phyloP scores from a whole-genome alignment of 805 yeast genomes.

The Saccharomycopsis fermentans region DNA sequence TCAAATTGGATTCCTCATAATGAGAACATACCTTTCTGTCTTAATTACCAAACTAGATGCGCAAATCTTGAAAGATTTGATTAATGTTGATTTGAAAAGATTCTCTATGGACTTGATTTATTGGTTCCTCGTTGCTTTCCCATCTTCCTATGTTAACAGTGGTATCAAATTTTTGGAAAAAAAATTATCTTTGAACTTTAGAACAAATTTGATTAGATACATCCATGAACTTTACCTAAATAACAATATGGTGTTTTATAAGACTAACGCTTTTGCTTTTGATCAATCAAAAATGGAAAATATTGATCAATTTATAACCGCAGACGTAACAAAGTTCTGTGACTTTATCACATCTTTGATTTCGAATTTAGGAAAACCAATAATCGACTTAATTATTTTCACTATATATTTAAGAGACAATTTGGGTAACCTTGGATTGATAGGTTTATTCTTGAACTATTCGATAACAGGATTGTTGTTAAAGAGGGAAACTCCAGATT shows the following conservation, averaged over 20 bases:
- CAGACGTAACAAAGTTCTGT: slow-evolving; percentile 73
- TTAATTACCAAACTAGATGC: slow-evolving; percentile 87
- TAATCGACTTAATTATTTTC: slow-evolving; percentile 76
- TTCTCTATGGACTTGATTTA: slow-evolving; percentile 69
- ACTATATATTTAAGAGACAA: slow-evolving; percentile 75
- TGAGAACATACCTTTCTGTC: slow-evolving; percentile 81
- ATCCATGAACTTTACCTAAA: slow-evolving; percentile 86
- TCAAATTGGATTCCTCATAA: slow-evolving; percentile 63
- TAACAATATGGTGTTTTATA: slow-evolving; percentile 71
- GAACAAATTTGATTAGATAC: slow-evolving; percentile 75
- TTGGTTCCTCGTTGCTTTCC: slow-evolving; percentile 87
- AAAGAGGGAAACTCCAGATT: slow-evolving; percentile 70
- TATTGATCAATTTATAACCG: slow-evolving; percentile 79
- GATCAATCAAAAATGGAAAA: slow-evolving; percentile 38
- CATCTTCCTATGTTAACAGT: slow-evolving; percentile 87
- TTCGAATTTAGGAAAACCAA: slow-evolving; percentile 85
- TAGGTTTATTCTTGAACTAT: slow-evolving; percentile 75
- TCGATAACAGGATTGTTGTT: slow-evolving; percentile 67
- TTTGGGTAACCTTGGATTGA: slow-evolving; percentile 77
- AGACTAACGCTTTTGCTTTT: slow-evolving; percentile 46
- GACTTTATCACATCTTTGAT: slow-evolving; percentile 74
- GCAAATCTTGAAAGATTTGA: slow-evolving; percentile 80
- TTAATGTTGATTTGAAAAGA: slow-evolving; percentile 66
- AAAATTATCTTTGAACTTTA: slow-evolving; percentile 68
- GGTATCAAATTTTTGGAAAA: slow-evolving; percentile 75